Base-by-base conservation (phyloP, 2,329 filamentous ascomycete species). In the Botrytis byssoidea region DNA sequence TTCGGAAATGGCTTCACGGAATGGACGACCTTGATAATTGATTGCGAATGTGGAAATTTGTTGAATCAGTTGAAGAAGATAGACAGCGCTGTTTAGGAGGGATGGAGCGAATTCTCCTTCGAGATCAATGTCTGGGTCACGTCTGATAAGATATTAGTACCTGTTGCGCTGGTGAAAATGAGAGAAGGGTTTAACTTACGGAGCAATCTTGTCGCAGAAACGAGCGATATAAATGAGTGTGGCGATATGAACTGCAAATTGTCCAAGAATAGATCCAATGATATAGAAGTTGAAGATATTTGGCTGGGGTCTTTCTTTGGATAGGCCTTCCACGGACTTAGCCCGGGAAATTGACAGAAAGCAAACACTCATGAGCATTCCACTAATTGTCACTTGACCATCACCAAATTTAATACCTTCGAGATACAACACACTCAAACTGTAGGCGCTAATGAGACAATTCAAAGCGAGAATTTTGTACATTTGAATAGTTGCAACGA, bases 261-360 rank as follows among this genome's bases (percentile, higher is more conserved):
- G 96, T 70, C 95, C 96, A 48, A 99, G 90, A 74, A 99, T 96
- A 29, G 95, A 98, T 61, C 96, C 95, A 78, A 99, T 97, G 82
- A 99, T 98, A 86, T 99, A 99, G 70, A 94, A 88, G 85, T 99
- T 99, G 88, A 98, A 98, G 81, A 99, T 99, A 84, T 98, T 98
- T 72, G 95, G 95, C 84, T 99, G 96, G 0, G 96, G 96, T 57
- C 96, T 92, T 84, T 99, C 96, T 85, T 98, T 98, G 76, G 95
- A 98, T 37, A 99, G 87, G 51, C 93, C 92, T 84, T 99, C 96
- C 70, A 99, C 96, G 44, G 96, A 93, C 86, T 94, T 96, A 57
- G 96, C 96, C 74, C 96, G 92, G n/a, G 96, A 98, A 80, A 99
- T 98, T 75, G 95, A 98, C 80, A 99, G 85, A 88, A 99, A 99